Percentiles rank a stretch among this genome's conserved stretches.
Conservation (phyloP, 345 rosid genomes). For the Rhodomyrtus tomentosa region DNA sequence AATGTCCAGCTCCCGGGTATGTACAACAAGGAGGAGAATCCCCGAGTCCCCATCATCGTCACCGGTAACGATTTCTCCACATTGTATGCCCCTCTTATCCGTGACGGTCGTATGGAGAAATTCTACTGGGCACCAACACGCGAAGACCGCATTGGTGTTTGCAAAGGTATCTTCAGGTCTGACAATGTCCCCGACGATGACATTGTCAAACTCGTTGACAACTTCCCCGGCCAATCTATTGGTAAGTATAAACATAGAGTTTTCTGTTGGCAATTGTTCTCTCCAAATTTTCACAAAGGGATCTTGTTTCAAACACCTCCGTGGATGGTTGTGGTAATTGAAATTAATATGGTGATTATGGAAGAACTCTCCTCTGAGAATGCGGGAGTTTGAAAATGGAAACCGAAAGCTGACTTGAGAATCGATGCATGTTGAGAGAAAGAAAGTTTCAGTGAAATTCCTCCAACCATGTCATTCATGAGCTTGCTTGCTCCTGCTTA, state of each 20-base stretch:
- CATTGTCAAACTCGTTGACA: slow-evolving; percentile 9
- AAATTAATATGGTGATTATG: not conserved
- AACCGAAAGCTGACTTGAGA: not conserved
- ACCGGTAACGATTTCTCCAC: slow-evolving; percentile 18
- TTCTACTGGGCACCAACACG: slow-evolving; percentile 21
- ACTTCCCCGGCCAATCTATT: slow-evolving; percentile 14
- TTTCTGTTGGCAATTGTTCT: not conserved
- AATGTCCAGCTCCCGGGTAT: slow-evolving; percentile 14
- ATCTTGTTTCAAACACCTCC: not conserved
- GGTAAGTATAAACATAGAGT: slow-evolving; percentile 1
- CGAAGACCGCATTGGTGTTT: slow-evolving; percentile 16
- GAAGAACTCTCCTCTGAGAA: not conserved
- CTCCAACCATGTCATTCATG: not conserved
- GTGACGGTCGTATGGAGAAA: slow-evolving; percentile 20
- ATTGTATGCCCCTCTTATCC: slow-evolving; percentile 14
- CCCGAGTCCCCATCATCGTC: slow-evolving; percentile 14
- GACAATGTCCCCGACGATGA: slow-evolving; percentile 3
- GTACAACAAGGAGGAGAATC: slow-evolving; percentile 18
- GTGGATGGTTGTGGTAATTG: not conserved
- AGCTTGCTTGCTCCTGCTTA: not conserved
- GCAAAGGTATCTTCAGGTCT: slow-evolving; percentile 13
- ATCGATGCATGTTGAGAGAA: not conserved
- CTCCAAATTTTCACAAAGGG: not conserved
- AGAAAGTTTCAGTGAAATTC: not conserved
- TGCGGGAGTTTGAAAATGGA: not conserved